Base-by-base conservation (phyloP, 1,139 yeast species). In the Geotrichum restrictum region DNA sequence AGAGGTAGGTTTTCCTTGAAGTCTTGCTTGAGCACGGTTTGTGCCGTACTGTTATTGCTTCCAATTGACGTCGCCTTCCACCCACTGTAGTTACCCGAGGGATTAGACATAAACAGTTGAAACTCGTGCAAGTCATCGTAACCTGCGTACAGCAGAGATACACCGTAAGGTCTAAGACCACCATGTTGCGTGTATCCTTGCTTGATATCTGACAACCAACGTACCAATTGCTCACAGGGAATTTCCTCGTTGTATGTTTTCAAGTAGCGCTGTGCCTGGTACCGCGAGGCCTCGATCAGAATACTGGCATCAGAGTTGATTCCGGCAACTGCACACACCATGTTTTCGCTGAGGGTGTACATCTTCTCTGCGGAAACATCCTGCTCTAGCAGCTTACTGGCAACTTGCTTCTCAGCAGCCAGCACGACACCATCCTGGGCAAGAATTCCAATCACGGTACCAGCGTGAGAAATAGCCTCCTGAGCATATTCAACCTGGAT, bases 131-230 rank as follows among this genome's bases (percentile, higher is more conserved):
- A 75, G 55, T 88, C 94, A 68, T 94, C 98, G 68, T 85, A 86
- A 3, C 99, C 99, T 8, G 98, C 98, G 66, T 88, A 93, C 59
- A 94, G 80, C 72, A 94, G 89, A 57, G 96, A 86, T 45, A 93
- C 98, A 63, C 99, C 98, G 69, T 89, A 94, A 27, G 99, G 99
- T 71, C 99, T 83, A 66, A 93, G 78, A 44, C 98, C 99, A 66
- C 99, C 99, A 67, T 88, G 96, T 71, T 93, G 99, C 13, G 99
- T 94, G 71, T 94, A 94, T 16, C 98, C 97, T 70, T 94, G 99
- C 72, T 93, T 94, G 60, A 88, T 81, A 70, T 94, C 95, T 72
- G 98, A 89, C 60, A 94, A 78, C 60, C 85, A 78, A 67, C 89
- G 87, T 60, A 94, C 96, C 61, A 94, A 79, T 52, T 84, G 77